Base-by-base conservation (phyloP, 805 yeast species). In the Candida tallmaniae region DNA sequence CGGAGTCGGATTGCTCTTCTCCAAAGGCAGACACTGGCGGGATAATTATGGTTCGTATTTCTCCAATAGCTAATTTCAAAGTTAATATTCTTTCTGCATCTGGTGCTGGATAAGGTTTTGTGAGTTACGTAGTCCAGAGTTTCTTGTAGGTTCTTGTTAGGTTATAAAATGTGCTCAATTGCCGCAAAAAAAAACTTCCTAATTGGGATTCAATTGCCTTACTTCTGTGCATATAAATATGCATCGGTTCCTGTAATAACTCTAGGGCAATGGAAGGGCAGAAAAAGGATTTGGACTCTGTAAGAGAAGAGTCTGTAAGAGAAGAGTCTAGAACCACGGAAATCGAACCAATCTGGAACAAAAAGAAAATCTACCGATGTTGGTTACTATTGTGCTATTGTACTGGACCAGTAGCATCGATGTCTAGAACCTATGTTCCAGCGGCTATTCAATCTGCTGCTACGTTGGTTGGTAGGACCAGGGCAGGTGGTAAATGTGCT, bases 391-490 rank as follows among this genome's bases (percentile, higher is more conserved):
- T 65, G 5, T 63, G 70, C 38, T 65, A 55, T 40, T 46, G 64
- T 3, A 64, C 70, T 2, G 72, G 72, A 2, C 70, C 70, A 2
- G 67, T 62, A 0, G 56, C 69, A 1, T 57, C 69, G 6, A 62
- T 65, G 69, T 37, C 60, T 4, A 49, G 65, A 34, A 54, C 67
- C 1, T 65, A 65, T 38, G 61, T 65, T 13, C 67, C 70, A 6
- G 70, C 68, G 0, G 56, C 53, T 0, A 53, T 65, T 19, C 70
- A 65, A 44, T 58, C 70, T 1, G 48, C 55, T 17, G 65, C 67
- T 3, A 34, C 51, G 9, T 36, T 45, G 0, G 42, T 64, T 11
- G 70, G 71, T 3, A 34, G 36, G 14, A 54, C 51, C 2, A 34
- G 44, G 4, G 25, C 36, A 1, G 65, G 64, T 1, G 38, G 30